Evolutionary conservation across 257 asterid species (phyloP), one percentile per base, ranked within the genome.

Genomic region (Solanum tarijense): DNA sequence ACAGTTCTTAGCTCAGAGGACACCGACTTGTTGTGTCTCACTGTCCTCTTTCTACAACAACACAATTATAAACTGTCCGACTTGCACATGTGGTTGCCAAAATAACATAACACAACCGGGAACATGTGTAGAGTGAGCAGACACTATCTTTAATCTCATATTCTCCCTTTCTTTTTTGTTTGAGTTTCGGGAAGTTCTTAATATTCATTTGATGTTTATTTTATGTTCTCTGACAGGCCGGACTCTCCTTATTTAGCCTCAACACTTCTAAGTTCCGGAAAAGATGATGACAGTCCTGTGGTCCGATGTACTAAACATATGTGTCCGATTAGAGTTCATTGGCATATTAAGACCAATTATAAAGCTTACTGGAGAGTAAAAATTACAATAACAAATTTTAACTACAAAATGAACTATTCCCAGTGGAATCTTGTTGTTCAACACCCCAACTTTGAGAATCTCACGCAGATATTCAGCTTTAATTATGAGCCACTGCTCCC

Each of bases 241-340:
- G 88, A 89, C 35, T 88, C 93, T 9, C 91, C 89, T 4, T 55
- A 87, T 86, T 86, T 89, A 72, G 90, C 90, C 83, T 85, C 94
- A 20, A 78, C 84, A 7, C 89, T 89, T 74, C 18, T 90, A 55
- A 87, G 34, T 29, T 86, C 87, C 1, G 89, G 41, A 52, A 89
- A 89, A 79, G 88, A 88, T 72, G 89, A 52, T 74, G 27, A 60
- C 39, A 23, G 87, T 0, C 93, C 92, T 69, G 83, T 90, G 32
- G 82, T 92, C 31, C 91, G 84, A 21, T 92, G 94, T 34, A 90
- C 93, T 32, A 84, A 83, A 2, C 94, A 93, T 34, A 91, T 93
- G 95, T 92, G 95, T 87, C 95, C 94, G 2, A n/a, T 92, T 83
- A 87, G 92, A 65, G 90, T 92, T 58, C 95, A 93, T 35, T 93